Percentiles rank a stretch among this genome's conserved stretches.
phyloP scores from a whole-genome alignment of 345 rosid genomes.

The Anacardium occidentale region DNA sequence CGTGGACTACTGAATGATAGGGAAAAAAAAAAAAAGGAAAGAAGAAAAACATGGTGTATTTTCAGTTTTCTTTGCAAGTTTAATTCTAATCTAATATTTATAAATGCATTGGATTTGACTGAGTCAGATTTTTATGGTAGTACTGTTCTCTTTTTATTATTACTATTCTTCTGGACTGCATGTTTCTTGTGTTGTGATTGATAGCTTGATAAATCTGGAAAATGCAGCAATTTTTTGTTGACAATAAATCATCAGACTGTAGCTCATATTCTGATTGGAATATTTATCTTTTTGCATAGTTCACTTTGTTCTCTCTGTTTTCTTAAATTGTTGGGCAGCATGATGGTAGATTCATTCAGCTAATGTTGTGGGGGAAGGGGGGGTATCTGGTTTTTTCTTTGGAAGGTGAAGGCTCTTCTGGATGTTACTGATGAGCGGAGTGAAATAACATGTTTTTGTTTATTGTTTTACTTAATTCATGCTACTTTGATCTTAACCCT shows the following conservation, averaged over 20 bases:
- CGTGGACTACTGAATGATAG: conserved; percentile 10
- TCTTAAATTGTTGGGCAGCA: background rate
- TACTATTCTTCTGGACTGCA: background rate
- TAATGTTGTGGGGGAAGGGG: background rate
- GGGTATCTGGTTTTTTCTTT: background rate
- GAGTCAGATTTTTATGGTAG: background rate
- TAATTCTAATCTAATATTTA: conserved; percentile 4
- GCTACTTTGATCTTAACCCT: background rate
- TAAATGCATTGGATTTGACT: conserved; percentile 14
- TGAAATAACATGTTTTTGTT: background rate
- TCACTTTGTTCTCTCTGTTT: background rate
- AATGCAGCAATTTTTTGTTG: background rate
- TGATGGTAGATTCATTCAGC: background rate
- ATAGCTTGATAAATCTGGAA: conserved; percentile 9
- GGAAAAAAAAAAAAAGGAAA: background rate
- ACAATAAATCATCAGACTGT: background rate
- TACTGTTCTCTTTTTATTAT: background rate
- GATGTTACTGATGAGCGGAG: background rate
- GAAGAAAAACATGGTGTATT: conserved; percentile 6
- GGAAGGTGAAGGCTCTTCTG: background rate
- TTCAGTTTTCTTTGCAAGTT: conserved; percentile 10
- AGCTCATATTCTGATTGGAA: background rate
- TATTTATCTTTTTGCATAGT: background rate
- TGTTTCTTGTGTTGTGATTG: conserved; percentile 1
- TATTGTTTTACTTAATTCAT: background rate